phyloP scores from a whole-genome alignment of 495 filamentous ascomycete genomes.

The Trichoderma gamsii region DNA sequence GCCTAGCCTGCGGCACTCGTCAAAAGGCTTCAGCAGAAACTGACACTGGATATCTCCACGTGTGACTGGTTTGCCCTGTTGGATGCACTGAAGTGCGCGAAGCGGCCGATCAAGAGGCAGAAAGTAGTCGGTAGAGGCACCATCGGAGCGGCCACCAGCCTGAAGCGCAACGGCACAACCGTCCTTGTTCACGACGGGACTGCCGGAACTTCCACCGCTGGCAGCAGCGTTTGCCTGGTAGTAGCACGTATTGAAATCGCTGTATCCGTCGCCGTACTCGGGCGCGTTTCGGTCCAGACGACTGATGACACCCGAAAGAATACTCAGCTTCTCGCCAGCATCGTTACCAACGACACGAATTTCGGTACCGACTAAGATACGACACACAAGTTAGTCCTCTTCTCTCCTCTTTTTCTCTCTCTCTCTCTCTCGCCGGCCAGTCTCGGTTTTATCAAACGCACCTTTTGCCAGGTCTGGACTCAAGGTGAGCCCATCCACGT shows the following conservation, averaged over 20 bases:
- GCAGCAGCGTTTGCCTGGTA: conserved; percentile 97
- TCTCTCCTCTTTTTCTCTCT: not conserved
- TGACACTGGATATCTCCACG: conserved; percentile 97
- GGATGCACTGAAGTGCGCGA: conserved; percentile 80
- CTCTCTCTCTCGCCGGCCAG: not conserved
- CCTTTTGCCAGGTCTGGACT: conserved; percentile 76
- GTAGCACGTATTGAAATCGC: conserved; percentile 99
- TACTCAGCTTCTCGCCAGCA: conserved; percentile 96
- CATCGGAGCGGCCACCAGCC: conserved; percentile 87
- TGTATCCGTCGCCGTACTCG: conserved; percentile 97
- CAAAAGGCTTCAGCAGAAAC: conserved; percentile 94
- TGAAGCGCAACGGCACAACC: conserved; percentile 90
- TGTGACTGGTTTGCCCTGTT: conserved; percentile 62
- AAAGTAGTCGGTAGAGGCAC: conserved; percentile 97
- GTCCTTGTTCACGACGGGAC: conserved; percentile 93
- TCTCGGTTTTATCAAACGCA: conserved; percentile 18
- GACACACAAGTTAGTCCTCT: conserved; percentile 16
- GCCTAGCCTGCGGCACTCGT: conserved; percentile 90
- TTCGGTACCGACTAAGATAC: conserved; percentile 65
- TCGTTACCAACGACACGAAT: conserved; percentile 98
- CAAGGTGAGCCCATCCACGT: conserved; percentile 68
- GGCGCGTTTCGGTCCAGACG: conserved; percentile 92
- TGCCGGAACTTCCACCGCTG: conserved; percentile 92
- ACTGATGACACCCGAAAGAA: conserved; percentile 95
- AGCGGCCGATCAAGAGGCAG: conserved; percentile 84